Percentiles rank a stretch among this genome's conserved stretches.
These are phyloP conservation scores for Phoma sp. DNA, from an alignment of 2,329 filamentous ascomycete genomes.

Conservation along the genomic window DNA sequence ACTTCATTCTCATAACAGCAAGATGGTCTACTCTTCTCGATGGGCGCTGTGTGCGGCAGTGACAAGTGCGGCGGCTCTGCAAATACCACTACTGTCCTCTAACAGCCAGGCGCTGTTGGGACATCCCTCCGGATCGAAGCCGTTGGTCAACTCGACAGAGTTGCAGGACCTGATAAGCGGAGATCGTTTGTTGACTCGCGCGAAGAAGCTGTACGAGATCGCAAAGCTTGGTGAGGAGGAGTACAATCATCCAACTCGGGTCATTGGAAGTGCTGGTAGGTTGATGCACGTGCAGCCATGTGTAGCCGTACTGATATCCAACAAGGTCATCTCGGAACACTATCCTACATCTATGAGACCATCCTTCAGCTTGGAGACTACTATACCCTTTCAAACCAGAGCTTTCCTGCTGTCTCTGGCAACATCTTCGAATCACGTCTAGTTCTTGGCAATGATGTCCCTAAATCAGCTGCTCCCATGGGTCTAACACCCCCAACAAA, in stretches of 20 bases:
- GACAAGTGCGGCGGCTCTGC: constrained; percentile 36
- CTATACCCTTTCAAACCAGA: constrained; percentile 50
- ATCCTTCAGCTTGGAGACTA: constrained; percentile 49
- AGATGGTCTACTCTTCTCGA: constrained; percentile 37
- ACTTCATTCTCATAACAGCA: constrained; percentile 12
- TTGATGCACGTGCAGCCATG: constrained; percentile 20
- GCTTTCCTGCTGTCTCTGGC: constrained; percentile 46
- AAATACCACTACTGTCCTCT: constrained; percentile 40
- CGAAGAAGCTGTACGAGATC: constrained; percentile 50
- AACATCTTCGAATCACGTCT: constrained; percentile 48
- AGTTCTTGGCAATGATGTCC: constrained; percentile 42
- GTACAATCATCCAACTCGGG: constrained; percentile 54
- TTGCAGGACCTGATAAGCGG: constrained; percentile 47
- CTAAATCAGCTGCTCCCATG: constrained; percentile 47
- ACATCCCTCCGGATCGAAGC: constrained; percentile 34
- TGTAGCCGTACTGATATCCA: constrained; percentile 15
- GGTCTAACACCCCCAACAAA: constrained; percentile 47
- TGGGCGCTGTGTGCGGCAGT: constrained; percentile 41
- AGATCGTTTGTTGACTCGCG: constrained; percentile 40
- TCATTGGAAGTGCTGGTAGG: constrained; percentile 48
- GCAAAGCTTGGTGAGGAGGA: constrained; percentile 53
- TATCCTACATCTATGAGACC: constrained; percentile 50
- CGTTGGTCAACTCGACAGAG: constrained; percentile 44
- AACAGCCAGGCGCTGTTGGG: constrained; percentile 34
- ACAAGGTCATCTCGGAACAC: constrained; percentile 44